Percentiles rank a stretch among this genome's conserved stretches.
These are phyloP conservation scores for Chlorella ohadii DNA, from an alignment of 139 green algal genomes.

Conservation along the genomic window DNA sequence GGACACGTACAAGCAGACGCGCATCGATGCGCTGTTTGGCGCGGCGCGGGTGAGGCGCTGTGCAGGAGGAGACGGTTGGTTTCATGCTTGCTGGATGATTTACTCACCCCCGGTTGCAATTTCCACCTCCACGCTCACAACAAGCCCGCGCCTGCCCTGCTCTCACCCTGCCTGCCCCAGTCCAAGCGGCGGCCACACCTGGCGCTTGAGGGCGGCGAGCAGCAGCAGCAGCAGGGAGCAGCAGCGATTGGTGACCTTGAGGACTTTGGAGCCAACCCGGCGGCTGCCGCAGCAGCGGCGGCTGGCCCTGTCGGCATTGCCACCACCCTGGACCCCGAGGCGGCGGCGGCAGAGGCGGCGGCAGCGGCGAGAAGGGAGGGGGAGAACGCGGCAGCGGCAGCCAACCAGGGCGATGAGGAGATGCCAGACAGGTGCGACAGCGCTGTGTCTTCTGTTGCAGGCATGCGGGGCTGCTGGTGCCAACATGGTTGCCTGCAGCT, in stretches of 20 bases:
- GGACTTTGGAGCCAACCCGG: slow-evolving; percentile 33
- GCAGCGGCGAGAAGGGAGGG: slow-evolving; percentile 19
- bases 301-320: slow-evolving; percentile 13
- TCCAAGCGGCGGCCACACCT: not conserved
- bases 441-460: not conserved
- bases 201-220: not conserved
- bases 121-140: no score
- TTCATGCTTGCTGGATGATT: not conserved
- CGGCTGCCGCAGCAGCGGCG: not conserved
- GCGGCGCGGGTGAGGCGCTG: not conserved
- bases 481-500: no score
- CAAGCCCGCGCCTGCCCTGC: no score
- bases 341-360: not conserved
- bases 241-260: slow-evolving; percentile 35
- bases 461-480: no score
- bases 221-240: slow-evolving; percentile 18
- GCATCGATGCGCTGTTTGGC: slow-evolving; percentile 64
- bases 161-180: not conserved
- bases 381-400: no score
- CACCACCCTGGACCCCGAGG: slow-evolving; percentile 9
- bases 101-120: no score
- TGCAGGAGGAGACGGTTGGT: not conserved
- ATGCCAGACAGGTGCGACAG: slow-evolving; percentile 13
- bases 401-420: slow-evolving; percentile 23
- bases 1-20: slow-evolving; percentile 81